Percentiles rank a stretch among this genome's conserved stretches.
These are phyloP conservation scores for Hydrangea macrophylla DNA, from an alignment of 148 eudicot species.

Conservation along the genomic window DNA sequence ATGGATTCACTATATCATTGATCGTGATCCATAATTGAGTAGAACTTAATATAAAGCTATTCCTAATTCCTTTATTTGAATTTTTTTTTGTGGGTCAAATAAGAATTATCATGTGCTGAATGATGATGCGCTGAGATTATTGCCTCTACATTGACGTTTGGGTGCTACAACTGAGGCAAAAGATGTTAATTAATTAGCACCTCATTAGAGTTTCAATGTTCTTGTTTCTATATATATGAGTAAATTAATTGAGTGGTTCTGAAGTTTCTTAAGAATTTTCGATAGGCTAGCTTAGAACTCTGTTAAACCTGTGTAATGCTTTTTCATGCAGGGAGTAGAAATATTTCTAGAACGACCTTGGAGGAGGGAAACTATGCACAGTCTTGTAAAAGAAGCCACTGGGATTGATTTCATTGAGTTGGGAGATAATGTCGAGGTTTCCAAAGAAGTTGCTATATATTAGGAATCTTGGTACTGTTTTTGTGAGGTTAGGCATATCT, in stretches of 20 bases:
- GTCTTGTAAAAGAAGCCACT: slow-evolving; percentile 90
- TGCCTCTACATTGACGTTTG: not conserved
- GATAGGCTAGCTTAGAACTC: not conserved
- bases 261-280: not conserved
- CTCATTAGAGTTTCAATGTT: not conserved
- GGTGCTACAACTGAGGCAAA: not conserved
- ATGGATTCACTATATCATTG: not conserved
- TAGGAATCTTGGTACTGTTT: slow-evolving; percentile 36
- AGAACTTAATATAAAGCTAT: not conserved
- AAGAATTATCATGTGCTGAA: not conserved
- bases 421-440: slow-evolving; percentile 56
- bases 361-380: slow-evolving; percentile 95
- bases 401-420: slow-evolving; percentile 74
- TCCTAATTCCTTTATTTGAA: not conserved
- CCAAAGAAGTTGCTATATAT: slow-evolving; percentile 68
- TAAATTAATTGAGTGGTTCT: no score
- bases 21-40: not conserved
- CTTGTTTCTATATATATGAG: no score
- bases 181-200: not conserved
- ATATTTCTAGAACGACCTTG: slow-evolving; percentile 85
- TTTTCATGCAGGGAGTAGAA: slow-evolving; percentile 69
- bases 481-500: slow-evolving; percentile 61
- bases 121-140: not conserved
- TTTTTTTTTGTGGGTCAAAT: not conserved
- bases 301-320: slow-evolving; percentile 6